These are phyloP conservation scores for Globisporangium camurandrum DNA, from an alignment of 352 stramenopile species.

Conservation along the genomic window DNA sequence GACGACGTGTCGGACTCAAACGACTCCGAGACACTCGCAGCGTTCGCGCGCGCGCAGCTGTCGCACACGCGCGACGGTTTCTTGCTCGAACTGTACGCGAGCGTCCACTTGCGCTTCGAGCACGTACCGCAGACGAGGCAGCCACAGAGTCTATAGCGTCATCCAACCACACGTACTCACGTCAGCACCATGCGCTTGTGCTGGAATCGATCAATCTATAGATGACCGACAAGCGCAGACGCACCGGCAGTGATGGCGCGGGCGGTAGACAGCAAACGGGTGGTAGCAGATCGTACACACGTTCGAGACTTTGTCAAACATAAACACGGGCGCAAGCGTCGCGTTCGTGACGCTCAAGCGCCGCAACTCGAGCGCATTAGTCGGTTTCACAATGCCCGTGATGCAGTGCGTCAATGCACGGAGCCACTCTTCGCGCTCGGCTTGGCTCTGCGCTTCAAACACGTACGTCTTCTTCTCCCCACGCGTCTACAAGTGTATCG, in stretches of 20 bases:
- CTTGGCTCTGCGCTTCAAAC: constrained; percentile 54
- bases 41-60: constrained; percentile 41
- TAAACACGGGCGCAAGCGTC: constrained; percentile 76
- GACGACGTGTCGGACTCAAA: constrained; percentile 17
- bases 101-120: constrained; percentile 68
- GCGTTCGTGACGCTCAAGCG: constrained; percentile 65
- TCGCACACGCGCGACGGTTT: constrained; percentile 78
- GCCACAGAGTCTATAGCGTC: constrained; percentile 52
- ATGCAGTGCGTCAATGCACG: constrained; percentile 75
- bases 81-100: constrained; percentile 70
- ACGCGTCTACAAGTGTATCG: constrained; percentile 16
- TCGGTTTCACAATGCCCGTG: constrained; percentile 31
- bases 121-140: constrained; percentile 79
- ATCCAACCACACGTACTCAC: constrained; percentile 3
- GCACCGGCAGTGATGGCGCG: constrained; percentile 77
- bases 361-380: constrained; percentile 43
- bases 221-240: no score
- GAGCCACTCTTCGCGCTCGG: constrained; percentile 76
- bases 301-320: constrained; percentile 84
- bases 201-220: no score
- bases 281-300: constrained; percentile 81
- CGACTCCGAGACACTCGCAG: constrained; percentile 32
- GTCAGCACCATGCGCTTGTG: no score
- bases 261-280: constrained; percentile 77
- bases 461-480: constrained; percentile 38